Conservation (phyloP, 2,329 filamentous ascomycete genomes). For the Calonectria hongkongensis region DNA sequence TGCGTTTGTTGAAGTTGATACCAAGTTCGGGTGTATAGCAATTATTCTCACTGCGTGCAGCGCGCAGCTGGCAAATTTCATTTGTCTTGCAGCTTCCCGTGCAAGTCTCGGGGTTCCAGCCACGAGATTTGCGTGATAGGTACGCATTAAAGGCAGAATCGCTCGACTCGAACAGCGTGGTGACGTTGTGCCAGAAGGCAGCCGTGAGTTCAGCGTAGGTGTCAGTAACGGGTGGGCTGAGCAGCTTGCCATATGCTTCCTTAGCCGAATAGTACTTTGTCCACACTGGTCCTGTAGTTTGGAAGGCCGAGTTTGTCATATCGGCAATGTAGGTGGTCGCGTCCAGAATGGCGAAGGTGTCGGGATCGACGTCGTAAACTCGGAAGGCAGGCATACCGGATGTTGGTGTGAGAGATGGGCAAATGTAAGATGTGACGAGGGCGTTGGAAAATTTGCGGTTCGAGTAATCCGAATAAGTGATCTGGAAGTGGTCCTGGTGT, state of each 20-base stretch:
- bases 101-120: constrained; percentile 65
- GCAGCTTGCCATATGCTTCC: constrained; percentile 69
- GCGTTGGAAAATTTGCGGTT: constrained; percentile 65
- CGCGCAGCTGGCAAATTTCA: constrained; percentile 73
- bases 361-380: constrained; percentile 75
- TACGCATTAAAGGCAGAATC: constrained; percentile 67
- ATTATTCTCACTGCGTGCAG: constrained; percentile 71
- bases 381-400: constrained; percentile 75
- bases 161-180: constrained; percentile 66
- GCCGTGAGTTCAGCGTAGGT: constrained; percentile 69
- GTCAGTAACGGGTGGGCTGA: constrained; percentile 63
- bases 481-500: constrained; percentile 73
- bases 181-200: constrained; percentile 76
- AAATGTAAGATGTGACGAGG: constrained; percentile 71
- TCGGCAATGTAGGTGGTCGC: constrained; percentile 73
- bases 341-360: constrained; percentile 73
- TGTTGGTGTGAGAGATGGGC: constrained; percentile 72
- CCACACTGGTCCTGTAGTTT: constrained; percentile 69
- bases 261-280: constrained; percentile 74
- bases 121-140: constrained; percentile 68
- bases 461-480: constrained; percentile 71
- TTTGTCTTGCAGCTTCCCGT: constrained; percentile 63
- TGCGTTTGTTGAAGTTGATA: constrained; percentile 59
- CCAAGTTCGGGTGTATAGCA: constrained; percentile 64
- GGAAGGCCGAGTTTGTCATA: constrained; percentile 66